phyloP scores from a whole-genome alignment of 345 rosid genomes.

The Aurinia saxatilis region DNA sequence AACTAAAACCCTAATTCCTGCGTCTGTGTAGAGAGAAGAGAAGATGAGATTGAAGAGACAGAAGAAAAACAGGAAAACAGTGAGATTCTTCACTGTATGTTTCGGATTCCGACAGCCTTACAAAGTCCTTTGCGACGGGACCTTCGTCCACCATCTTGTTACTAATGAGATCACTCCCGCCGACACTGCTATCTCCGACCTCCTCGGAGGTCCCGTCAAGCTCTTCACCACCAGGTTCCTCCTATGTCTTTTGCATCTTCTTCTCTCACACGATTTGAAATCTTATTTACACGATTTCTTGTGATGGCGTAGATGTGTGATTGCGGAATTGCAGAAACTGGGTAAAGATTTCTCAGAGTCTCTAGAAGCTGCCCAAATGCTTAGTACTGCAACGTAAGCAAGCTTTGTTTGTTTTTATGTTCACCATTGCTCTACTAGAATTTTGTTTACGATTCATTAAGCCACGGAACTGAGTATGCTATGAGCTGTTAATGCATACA shows the following conservation, averaged over 20 bases:
- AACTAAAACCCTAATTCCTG: constrained; percentile 12
- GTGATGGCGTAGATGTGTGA: constrained; percentile 48
- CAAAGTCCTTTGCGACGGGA: constrained; percentile 82
- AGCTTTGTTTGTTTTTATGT: too few species aligned
- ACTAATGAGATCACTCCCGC: constrained; percentile 49
- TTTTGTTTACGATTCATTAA: background rate
- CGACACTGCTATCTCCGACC: constrained; percentile 52
- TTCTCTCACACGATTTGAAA: background rate
- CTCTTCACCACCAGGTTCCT: constrained; percentile 89
- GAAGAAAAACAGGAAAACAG: constrained; percentile 65
- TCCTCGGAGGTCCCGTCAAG: constrained; percentile 68
- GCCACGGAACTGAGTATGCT: background rate
- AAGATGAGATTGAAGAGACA: constrained; percentile 79
- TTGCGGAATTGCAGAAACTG: constrained; percentile 67
- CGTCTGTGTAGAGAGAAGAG: constrained; percentile 1
- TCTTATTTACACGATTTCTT: background rate
- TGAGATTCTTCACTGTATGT: constrained; percentile 66
- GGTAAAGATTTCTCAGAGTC: constrained; percentile 53
- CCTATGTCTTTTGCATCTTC: background rate
- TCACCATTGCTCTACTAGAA: too few species aligned
- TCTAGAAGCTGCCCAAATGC: constrained; percentile 49
- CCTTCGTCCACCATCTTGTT: constrained; percentile 70
- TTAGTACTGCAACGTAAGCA: constrained; percentile 56
- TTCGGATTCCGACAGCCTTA: constrained; percentile 72
- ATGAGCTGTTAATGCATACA: too few species aligned